phyloP scores from a whole-genome alignment of 805 yeast genomes.

The Candida schatavii region DNA sequence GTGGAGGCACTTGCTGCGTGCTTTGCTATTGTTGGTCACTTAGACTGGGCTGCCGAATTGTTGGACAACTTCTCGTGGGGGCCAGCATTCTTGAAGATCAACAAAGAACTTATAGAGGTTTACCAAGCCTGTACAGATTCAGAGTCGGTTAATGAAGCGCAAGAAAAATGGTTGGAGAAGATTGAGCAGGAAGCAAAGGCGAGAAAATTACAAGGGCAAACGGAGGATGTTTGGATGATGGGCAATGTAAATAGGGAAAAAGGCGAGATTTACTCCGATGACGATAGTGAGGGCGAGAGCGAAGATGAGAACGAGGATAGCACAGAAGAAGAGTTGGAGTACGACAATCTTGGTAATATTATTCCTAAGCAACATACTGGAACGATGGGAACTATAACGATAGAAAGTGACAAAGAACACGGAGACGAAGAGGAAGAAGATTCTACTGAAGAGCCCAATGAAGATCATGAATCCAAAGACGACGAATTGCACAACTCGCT shows the following conservation, averaged over 20 bases:
- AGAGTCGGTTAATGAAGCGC: constrained; percentile 67
- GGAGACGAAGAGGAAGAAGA: constrained; percentile 11
- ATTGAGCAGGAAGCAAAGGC: constrained; percentile 65
- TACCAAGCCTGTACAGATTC: constrained; percentile 82
- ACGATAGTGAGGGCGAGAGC: constrained; percentile 10
- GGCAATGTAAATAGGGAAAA: constrained; percentile 66
- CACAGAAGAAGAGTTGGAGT: constrained; percentile 13
- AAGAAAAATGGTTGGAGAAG: constrained; percentile 67
- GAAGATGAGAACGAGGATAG: constrained; percentile 12
- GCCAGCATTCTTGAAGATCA: constrained; percentile 76
- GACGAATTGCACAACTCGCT: constrained; percentile 19
- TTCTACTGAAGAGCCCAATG: constrained; percentile 10
- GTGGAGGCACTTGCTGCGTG: constrained; percentile 98
- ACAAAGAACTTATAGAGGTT: constrained; percentile 69
- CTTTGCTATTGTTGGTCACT: constrained; percentile 87
- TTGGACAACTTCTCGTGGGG: constrained; percentile 92
- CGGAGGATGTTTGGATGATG: constrained; percentile 69
- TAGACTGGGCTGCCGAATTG: constrained; percentile 82
- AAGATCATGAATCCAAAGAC: constrained; percentile 10
- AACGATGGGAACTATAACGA: constrained; percentile 9
- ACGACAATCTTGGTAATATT: constrained; percentile 7
- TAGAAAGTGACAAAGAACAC: constrained; percentile 4
- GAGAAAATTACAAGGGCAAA: constrained; percentile 51
- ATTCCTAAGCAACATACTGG: constrained; percentile 4
- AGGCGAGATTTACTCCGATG: constrained; percentile 3